These are phyloP conservation scores for Galium porrigens DNA, from an alignment of 305 asterid genomes.

Conservation along the genomic window DNA sequence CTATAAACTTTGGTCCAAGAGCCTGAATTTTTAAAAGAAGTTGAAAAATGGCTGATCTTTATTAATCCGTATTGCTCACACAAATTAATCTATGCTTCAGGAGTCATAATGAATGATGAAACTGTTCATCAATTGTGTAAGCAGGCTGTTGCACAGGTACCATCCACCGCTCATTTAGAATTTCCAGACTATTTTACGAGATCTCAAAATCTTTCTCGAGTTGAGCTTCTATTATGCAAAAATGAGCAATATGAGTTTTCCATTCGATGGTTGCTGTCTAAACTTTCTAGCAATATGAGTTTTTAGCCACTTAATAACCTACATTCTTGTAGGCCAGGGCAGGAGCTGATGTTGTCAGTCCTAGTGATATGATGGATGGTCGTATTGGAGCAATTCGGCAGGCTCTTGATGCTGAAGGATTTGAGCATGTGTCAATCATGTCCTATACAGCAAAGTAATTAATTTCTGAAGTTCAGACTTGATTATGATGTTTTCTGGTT, in stretches of 20 bases:
- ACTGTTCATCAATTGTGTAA: conserved; percentile 87
- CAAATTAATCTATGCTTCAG: conserved; percentile 31
- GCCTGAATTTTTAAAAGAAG: neutral
- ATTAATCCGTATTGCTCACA: neutral
- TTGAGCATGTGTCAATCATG: conserved; percentile 82
- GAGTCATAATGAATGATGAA: conserved; percentile 91
- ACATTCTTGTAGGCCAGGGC: conserved; percentile 56
- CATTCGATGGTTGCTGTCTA: neutral
- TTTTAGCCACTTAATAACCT: neutral
- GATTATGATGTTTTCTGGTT: neutral
- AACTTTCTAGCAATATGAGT: neutral
- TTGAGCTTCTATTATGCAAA: neutral
- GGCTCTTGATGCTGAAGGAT: conserved; percentile 86
- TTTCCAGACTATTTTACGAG: neutral
- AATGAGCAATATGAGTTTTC: neutral
- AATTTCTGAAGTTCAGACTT: neutral
- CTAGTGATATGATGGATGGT: conserved; percentile 99
- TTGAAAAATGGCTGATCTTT: neutral
- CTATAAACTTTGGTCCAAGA: neutral
- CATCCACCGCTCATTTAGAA: neutral
- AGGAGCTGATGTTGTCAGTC: conserved; percentile 93
- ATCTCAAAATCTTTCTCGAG: neutral
- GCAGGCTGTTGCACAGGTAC: conserved; percentile 93
- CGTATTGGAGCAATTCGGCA: conserved; percentile 88
- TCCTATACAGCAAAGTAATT: conserved; percentile 89